These are phyloP conservation scores for Trypanosoma boissoni DNA, from an alignment of 208 protist species.

Conservation along the genomic window DNA sequence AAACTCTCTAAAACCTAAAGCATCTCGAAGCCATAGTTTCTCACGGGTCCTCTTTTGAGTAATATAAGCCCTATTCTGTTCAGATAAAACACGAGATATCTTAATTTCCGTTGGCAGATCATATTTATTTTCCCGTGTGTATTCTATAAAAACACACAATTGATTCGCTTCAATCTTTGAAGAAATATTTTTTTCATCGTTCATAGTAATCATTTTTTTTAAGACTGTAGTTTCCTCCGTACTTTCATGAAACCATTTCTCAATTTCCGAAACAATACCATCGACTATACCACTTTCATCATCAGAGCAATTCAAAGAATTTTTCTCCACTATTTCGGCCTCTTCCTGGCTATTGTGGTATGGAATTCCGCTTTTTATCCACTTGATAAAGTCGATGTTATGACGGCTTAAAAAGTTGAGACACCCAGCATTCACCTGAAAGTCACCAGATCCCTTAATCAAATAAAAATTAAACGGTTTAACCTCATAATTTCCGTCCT, in stretches of 20 bases:
- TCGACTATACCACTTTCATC: constrained; percentile 9
- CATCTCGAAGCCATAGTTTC: not conserved
- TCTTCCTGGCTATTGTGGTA: constrained; percentile 48
- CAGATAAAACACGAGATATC: not conserved
- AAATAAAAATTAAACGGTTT: constrained; percentile 81
- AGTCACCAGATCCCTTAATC: constrained; percentile 35
- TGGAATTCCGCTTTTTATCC: constrained; percentile 48
- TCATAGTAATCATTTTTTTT: constrained; percentile 14
- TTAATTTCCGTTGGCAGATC: not conserved
- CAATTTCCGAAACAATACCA: constrained; percentile 23
- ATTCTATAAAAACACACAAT: constrained; percentile 17
- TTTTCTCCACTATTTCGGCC: not conserved
- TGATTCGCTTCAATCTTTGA: constrained; percentile 5
- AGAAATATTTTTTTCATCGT: constrained; percentile 5
- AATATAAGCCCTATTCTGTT: not conserved
- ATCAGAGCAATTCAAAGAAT: not conserved
- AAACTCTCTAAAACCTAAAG: constrained; percentile 53
- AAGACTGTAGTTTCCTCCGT: not conserved
- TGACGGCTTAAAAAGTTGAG: constrained; percentile 47
- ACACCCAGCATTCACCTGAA: constrained; percentile 27
- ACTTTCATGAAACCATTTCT: constrained; percentile 26
- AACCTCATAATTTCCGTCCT: constrained; percentile 43
- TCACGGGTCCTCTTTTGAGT: not conserved
- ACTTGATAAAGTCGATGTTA: constrained; percentile 61
- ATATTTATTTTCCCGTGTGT: not conserved